phyloP scores from a whole-genome alignment of 2,329 filamentous ascomycete species.

The Bisporella sp. region DNA sequence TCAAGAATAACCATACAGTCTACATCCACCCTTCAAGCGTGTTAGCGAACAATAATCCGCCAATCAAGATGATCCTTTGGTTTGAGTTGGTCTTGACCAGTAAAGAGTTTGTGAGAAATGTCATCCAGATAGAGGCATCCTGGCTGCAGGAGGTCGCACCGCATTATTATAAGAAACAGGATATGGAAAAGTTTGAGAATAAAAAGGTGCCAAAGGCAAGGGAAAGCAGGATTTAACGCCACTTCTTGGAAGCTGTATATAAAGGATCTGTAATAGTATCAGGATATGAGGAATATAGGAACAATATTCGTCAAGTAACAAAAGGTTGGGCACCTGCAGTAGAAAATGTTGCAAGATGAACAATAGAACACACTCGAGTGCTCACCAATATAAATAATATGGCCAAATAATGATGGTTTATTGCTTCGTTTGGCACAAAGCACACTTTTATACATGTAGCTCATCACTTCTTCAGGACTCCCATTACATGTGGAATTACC shows the following conservation, averaged over 20 bases:
- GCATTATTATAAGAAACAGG: constrained; percentile 90
- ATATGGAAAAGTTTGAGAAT: constrained; percentile 75
- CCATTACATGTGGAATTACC: constrained; percentile 21
- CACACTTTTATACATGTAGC: too few relatives aligned
- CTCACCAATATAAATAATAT: too few relatives aligned
- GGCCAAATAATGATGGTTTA: too few relatives aligned
- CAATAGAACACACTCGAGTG: too few relatives aligned
- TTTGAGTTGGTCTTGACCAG: constrained; percentile 75
- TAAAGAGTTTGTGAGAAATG: constrained; percentile 89
- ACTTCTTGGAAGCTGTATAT: too few relatives aligned
- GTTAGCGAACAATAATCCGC: constrained; percentile 69
- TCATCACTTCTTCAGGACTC: constrained; percentile 20
- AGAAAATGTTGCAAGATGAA: too few relatives aligned
- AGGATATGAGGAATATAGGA: constrained; percentile 10
- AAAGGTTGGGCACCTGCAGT: too few relatives aligned
- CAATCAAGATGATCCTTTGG: constrained; percentile 77
- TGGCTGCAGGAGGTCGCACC: constrained; percentile 89
- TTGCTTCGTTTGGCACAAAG: too few relatives aligned
- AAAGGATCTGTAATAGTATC: too few relatives aligned
- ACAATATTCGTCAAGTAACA: not conserved
- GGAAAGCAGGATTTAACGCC: constrained; percentile 5
- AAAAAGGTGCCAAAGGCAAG: constrained; percentile 61
- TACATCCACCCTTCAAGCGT: constrained; percentile 88
- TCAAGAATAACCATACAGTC: constrained; percentile 84
- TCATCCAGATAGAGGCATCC: constrained; percentile 74